Conservation (phyloP, 2,329 filamentous ascomycete genomes). For the Aspergillus terreus region DNA sequence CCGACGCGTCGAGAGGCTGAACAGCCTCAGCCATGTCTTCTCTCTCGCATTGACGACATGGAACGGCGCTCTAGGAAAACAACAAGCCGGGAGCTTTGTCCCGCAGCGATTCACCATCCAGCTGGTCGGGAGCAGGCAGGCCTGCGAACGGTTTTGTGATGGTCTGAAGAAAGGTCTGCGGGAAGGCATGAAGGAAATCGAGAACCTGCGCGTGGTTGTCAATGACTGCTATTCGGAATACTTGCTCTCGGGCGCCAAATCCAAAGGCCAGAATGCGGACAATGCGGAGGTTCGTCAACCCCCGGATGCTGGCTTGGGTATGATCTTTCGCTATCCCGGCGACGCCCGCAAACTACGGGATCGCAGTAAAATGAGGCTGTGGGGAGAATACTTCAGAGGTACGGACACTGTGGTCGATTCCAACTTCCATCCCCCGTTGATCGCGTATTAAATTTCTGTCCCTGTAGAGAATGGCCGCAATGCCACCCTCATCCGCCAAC, state of each 20-base stretch:
- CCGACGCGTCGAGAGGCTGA: constrained; percentile 83
- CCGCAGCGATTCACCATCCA: constrained; percentile 90
- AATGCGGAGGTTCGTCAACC: constrained; percentile 48
- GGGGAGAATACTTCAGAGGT: constrained; percentile 86
- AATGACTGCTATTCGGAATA: constrained; percentile 90
- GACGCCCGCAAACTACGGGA: constrained; percentile 92
- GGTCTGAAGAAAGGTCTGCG: constrained; percentile 86
- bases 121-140: constrained; percentile 79
- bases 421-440: background rate
- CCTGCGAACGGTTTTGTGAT: constrained; percentile 95
- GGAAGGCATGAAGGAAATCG: constrained; percentile 81
- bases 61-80: constrained; percentile 66
- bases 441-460: constrained; percentile 9
- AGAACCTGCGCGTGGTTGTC: constrained; percentile 75
- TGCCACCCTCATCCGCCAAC: constrained; percentile 85
- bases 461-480: constrained; percentile 81
- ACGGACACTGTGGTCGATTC: constrained; percentile 8
- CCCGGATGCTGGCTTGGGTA: constrained; percentile 90
- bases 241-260: constrained; percentile 50
- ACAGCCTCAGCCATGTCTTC: constrained; percentile 89
- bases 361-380: constrained; percentile 93
- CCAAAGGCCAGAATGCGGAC: constrained; percentile 51
- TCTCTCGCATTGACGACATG: constrained; percentile 92
- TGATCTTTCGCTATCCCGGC: constrained; percentile 90
- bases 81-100: constrained; percentile 54